Percentiles rank a stretch among this genome's conserved stretches.
These are phyloP conservation scores for Neurospora africana DNA, from an alignment of 495 filamentous ascomycete species.

Conservation along the genomic window DNA sequence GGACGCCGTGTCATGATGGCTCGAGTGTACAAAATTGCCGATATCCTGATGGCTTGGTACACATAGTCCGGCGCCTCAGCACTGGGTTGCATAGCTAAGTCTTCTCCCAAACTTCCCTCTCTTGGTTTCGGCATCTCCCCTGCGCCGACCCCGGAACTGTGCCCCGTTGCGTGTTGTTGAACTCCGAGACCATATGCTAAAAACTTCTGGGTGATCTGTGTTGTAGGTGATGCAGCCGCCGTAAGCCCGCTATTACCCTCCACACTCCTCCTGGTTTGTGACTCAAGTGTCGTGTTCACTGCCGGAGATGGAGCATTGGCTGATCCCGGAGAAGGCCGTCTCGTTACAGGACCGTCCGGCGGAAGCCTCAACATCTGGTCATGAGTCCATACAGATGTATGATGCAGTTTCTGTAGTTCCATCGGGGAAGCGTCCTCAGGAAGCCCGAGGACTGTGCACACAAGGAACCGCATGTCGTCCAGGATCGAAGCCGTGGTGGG, in stretches of 20 bases:
- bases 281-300: neutral
- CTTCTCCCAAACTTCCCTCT: neutral
- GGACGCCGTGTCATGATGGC: slow-evolving; percentile 22
- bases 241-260: neutral
- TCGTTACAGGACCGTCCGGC: slow-evolving; percentile 6
- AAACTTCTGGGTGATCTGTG: neutral
- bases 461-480: slow-evolving; percentile 29
- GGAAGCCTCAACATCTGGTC: slow-evolving; percentile 20
- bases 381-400: slow-evolving; percentile 26
- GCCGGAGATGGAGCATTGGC: slow-evolving; percentile 4
- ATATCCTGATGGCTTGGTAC: slow-evolving; percentile 23
- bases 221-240: neutral
- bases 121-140: neutral
- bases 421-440: slow-evolving; percentile 16
- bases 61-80: slow-evolving; percentile 14
- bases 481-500: slow-evolving; percentile 25
- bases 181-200: neutral
- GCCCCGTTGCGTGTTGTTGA: neutral
- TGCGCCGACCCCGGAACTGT: neutral
- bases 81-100: neutral
- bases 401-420: slow-evolving; percentile 23
- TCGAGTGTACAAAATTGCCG: slow-evolving; percentile 24
- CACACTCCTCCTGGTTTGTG: neutral
- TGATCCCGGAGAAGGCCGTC: slow-evolving; percentile 1
- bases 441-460: slow-evolving; percentile 19